Percentiles rank a stretch among this genome's conserved stretches.
Conservation (phyloP, 164 flowering plant genomes). For the Amborella trichopoda region DNA sequence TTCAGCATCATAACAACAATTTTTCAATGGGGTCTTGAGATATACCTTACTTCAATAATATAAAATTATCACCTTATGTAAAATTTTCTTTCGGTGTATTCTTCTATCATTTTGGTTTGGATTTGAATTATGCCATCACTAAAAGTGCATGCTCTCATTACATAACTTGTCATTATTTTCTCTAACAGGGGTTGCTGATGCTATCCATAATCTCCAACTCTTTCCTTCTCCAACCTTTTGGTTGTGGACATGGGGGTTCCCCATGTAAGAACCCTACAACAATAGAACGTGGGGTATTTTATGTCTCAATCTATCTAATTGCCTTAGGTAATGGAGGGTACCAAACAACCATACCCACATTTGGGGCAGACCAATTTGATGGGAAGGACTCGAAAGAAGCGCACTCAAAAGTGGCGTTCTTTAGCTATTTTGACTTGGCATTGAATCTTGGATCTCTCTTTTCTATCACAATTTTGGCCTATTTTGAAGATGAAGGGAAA, state of each 20-base stretch:
- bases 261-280: conserved; percentile 47
- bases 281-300: conserved; percentile 41
- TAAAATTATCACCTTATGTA: no score
- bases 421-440: conserved; percentile 88
- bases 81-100: no score
- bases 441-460: conserved; percentile 78
- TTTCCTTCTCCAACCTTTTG: conserved; percentile 60
- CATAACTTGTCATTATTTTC: no score
- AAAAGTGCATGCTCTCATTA: no score
- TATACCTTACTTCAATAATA: no score
- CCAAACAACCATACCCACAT: conserved; percentile 87
- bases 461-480: conserved; percentile 72
- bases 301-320: conserved; percentile 59
- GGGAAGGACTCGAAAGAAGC: conserved; percentile 58
- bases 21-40: no score
- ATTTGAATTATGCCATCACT: no score
- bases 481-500: conserved; percentile 73
- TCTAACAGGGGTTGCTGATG: conserved; percentile 51
- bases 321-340: conserved; percentile 93
- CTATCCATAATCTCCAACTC: conserved; percentile 52
- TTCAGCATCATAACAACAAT: no score
- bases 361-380: conserved; percentile 93
- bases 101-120: no score
- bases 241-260: conserved; percentile 40
- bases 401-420: conserved; percentile 64